These are phyloP conservation scores for Tribonema minus DNA, from an alignment of 108 stramenopile species.

Conservation along the genomic window DNA sequence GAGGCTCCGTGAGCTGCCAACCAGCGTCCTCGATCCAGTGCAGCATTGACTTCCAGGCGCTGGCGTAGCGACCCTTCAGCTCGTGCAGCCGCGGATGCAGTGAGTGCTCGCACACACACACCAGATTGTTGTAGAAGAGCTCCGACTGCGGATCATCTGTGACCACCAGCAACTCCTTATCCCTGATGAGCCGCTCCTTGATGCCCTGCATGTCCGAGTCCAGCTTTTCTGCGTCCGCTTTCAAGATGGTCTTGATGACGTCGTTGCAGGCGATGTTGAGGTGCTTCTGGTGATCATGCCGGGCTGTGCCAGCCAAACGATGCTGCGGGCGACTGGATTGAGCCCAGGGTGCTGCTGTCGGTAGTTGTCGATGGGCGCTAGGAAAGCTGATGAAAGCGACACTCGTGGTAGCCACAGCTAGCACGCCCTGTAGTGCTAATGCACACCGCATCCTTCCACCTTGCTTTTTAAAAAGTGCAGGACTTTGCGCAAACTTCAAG, in stretches of 20 bases:
- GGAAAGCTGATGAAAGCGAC: no score
- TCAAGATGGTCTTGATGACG: conserved; percentile 34
- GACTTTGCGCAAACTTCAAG: no score
- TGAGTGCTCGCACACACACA: conserved; percentile 33
- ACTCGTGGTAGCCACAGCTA: no score
- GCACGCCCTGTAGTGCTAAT: no score
- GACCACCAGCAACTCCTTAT: conserved; percentile 11
- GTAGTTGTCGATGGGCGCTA: no score
- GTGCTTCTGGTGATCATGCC: not conserved
- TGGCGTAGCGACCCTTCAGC: conserved; percentile 16
- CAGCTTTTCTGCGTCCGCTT: conserved; percentile 1
- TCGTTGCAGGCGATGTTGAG: conserved; percentile 40
- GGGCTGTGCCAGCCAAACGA: no score
- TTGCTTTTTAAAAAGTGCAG: no score
- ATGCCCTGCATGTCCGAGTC: not conserved
- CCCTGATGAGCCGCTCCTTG: not conserved
- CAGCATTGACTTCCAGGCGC: conserved; percentile 32
- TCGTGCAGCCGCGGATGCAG: conserved; percentile 25
- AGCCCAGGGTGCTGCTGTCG: no score
- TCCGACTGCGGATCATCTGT: conserved; percentile 26
- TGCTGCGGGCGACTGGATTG: no score
- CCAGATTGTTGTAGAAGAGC: conserved; percentile 32
- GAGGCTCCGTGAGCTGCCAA: conserved; percentile 43
- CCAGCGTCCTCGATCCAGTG: conserved; percentile 43
- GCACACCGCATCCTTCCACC: no score